These are phyloP conservation scores for Bipolaris victoriae DNA, from an alignment of 2,329 filamentous ascomycete genomes.

Conservation along the genomic window DNA sequence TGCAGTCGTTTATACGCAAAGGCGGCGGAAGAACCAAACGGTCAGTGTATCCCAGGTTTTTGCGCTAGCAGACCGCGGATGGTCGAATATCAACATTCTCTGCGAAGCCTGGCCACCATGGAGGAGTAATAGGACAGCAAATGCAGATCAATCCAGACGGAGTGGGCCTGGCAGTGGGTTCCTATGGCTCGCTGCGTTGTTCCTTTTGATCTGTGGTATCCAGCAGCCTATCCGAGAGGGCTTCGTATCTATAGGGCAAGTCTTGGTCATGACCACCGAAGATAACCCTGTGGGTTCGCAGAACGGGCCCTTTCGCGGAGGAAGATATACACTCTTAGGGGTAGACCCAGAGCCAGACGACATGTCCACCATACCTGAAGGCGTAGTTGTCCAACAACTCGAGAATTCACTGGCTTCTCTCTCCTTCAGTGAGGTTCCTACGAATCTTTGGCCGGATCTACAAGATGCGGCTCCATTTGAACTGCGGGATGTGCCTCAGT, in stretches of 20 bases:
- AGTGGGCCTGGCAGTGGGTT: constrained; percentile 1
- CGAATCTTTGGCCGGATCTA: neutral
- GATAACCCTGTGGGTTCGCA: neutral
- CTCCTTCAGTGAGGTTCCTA: neutral
- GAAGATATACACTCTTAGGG: neutral
- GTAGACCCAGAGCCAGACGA: constrained; percentile 15
- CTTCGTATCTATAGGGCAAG: constrained; percentile 1
- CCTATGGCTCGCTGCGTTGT: constrained; percentile 7
- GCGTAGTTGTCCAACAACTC: constrained; percentile 13
- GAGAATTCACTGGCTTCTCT: constrained; percentile 5
- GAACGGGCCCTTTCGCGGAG: neutral
- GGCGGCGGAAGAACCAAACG: neutral
- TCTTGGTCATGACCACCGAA: neutral
- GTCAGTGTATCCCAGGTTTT: constrained; percentile 19
- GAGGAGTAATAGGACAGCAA: neutral
- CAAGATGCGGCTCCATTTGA: neutral
- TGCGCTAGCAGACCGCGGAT: constrained; percentile 11
- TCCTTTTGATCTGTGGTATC: constrained; percentile 9
- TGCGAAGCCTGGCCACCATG: constrained; percentile 11
- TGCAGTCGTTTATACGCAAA: constrained; percentile 21
- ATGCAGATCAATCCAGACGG: neutral
- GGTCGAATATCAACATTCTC: neutral
- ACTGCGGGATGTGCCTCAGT: too few relatives aligned
- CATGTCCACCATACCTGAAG: constrained; percentile 16
- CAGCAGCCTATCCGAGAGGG: constrained; percentile 14